Evolutionary conservation across 352 stramenopile genomes (phyloP), one percentile per base, ranked within the genome.

Genomic region (Discostella stelligera): DNA sequence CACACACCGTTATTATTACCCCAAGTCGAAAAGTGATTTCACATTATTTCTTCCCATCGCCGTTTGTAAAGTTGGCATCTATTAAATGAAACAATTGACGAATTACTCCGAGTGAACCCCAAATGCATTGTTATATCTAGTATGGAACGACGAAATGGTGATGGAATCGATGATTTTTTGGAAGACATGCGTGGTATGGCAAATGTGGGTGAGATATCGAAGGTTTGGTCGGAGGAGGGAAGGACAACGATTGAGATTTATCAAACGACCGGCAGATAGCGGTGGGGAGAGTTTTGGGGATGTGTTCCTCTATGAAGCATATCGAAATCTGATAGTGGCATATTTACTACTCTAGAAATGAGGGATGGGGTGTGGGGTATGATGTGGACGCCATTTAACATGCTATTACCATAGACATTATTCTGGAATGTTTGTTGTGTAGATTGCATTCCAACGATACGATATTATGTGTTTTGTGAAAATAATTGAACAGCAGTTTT

Each of bases 41-140:
- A 16, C 52, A 0, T 8, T 41, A 3, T 44, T 8, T 11, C 37
- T 14, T 44, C 13, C 7, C 2, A 11, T 44, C 37, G 21, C 14
- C 8, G n/a, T 1, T 20, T 8, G 6, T 5, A 30, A 65, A 95
- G 91, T 13, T 98, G 94, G 94, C 83, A 91, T 52, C 82, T 83
- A 13, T 74, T 98, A 32, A 94, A 93, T 18, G 88, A 96, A 75
- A 94, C 92, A 0, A 96, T 98, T 86, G 89, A 96, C 69, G 79
- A 83, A 56, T 62, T 89, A 14, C 56, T 87, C 3, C 32, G 44
- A 54, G 11, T 76, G 7, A 85, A 83, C 59, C 82, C 81, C 0
- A 37, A 67, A 10, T 83, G 79, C 14, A 27, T 88, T 8, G 58
- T 89, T 9, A 39, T 91, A 48, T 88, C 86, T 2, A 85, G 72